These are phyloP conservation scores for Gilbertella persicaria DNA, from an alignment of 371 early-diverging fungal species.

Conservation along the genomic window DNA sequence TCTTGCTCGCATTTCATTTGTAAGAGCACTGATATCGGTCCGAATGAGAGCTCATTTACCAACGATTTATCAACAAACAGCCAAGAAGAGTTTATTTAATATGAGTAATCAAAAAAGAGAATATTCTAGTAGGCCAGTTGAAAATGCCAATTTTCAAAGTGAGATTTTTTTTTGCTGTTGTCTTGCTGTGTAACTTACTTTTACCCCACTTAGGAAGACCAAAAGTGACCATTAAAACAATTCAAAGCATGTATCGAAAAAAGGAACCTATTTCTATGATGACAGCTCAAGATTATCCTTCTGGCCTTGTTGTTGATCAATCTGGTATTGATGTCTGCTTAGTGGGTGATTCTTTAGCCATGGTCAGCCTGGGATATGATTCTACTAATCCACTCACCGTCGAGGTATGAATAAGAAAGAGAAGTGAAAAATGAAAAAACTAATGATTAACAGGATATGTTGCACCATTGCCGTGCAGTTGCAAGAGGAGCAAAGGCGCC, in stretches of 20 bases:
- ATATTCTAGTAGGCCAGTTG: conserved; percentile 29
- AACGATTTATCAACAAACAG: no score
- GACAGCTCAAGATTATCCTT: conserved; percentile 92
- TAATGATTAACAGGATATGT: conserved; percentile 74
- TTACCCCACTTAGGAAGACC: conserved; percentile 40
- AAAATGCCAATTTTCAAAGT: conserved; percentile 15
- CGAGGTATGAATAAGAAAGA: conserved; percentile 52
- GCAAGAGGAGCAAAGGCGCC: conserved; percentile 75
- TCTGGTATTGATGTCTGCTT: conserved; percentile 85
- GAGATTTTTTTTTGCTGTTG: conserved; percentile 1
- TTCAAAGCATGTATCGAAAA: conserved; percentile 71
- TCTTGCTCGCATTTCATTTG: no score
- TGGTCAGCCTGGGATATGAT: conserved; percentile 92
- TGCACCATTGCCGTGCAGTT: conserved; percentile 93
- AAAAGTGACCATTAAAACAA: conserved; percentile 84
- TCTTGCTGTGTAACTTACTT: conserved; percentile 11
- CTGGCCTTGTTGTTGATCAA: conserved; percentile 80
- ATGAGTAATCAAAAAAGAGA: neutral
- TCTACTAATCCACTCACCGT: conserved; percentile 86
- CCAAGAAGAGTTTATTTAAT: no score
- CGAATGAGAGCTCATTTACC: no score
- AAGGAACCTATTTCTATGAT: conserved; percentile 80
- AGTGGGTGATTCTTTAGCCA: conserved; percentile 95
- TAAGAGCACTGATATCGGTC: no score
- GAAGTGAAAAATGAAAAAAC: neutral